These are phyloP conservation scores for Trichoderma lentiforme DNA, from an alignment of 2,329 filamentous ascomycete species.

Conservation along the genomic window DNA sequence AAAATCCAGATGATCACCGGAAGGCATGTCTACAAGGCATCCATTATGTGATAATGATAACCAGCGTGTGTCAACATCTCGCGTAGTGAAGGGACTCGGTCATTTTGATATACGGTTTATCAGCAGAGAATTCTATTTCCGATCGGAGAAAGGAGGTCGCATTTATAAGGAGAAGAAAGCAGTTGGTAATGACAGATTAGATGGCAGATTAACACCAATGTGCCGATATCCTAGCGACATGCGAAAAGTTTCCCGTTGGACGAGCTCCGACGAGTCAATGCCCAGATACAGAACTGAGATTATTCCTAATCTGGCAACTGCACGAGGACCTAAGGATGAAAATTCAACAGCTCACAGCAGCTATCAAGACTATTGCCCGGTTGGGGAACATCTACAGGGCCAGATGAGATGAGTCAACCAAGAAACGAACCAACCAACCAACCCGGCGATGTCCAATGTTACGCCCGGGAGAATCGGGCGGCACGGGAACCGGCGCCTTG, in stretches of 20 bases:
- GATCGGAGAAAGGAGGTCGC: background rate
- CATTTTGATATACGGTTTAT: background rate
- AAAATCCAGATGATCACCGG: background rate
- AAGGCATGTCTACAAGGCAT: background rate
- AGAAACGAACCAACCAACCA: background rate
- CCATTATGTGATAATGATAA: background rate
- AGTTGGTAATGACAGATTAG: background rate
- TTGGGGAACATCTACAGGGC: background rate
- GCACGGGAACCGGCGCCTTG: background rate
- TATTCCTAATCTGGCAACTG: background rate
- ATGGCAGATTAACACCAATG: background rate
- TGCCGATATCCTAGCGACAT: background rate
- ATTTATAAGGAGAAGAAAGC: background rate
- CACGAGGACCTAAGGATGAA: background rate
- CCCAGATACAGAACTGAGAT: background rate
- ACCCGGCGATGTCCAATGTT: background rate
- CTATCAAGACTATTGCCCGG: background rate
- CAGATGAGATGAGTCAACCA: background rate
- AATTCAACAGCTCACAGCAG: background rate
- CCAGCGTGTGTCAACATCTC: background rate
- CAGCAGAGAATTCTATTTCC: conserved; percentile 1
- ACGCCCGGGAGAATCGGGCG: background rate
- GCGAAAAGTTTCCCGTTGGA: background rate
- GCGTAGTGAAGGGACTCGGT: background rate
- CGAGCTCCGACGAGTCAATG: background rate